Percentiles rank a stretch among this genome's conserved stretches.
Evolutionary conservation across 2,329 filamentous ascomycete genomes (phyloP).

Genomic region (Exutisphaerella laricina): DNA sequence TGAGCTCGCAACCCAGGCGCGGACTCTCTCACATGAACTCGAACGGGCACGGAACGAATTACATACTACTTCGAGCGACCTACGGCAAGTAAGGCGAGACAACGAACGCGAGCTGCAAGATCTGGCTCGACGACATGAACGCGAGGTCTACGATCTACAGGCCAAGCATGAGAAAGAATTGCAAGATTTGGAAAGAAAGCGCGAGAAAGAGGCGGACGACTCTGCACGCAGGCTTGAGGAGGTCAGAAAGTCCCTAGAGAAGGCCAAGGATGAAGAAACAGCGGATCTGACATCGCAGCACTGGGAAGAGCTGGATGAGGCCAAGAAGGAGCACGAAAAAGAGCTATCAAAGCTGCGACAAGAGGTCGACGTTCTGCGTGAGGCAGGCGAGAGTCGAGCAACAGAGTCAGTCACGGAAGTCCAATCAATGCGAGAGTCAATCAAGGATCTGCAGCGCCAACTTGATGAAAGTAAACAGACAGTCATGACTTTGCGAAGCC

Average conservation of each 20-base stretch:
- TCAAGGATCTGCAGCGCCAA: conserved; percentile 19
- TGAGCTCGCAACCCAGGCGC: conserved; percentile 48
- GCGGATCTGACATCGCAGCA: conserved; percentile 57
- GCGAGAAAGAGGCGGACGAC: conserved; percentile 52
- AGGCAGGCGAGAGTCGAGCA: conserved; percentile 52
- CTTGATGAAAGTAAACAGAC: conserved; percentile 52
- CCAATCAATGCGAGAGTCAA: conserved; percentile 33
- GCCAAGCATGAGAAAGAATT: conserved; percentile 28
- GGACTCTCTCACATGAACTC: conserved; percentile 61
- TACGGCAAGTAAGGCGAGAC: conserved; percentile 30
- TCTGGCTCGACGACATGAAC: conserved; percentile 27
- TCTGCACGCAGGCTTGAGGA: conserved; percentile 48
- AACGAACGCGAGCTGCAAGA: conserved; percentile 31
- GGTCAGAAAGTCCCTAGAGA: conserved; percentile 39
- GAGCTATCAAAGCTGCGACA: conserved; percentile 60
- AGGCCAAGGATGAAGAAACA: conserved; percentile 48
- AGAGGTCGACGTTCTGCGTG: conserved; percentile 45
- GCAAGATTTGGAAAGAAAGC: conserved; percentile 33
- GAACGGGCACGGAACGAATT: conserved; percentile 35
- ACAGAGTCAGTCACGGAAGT: conserved; percentile 47
- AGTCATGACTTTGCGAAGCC: conserved; percentile 53
- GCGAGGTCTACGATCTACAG: conserved; percentile 23
- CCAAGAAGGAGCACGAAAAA: conserved; percentile 58
- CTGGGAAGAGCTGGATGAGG: conserved; percentile 60
- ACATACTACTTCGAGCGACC: conserved; percentile 30